Evolutionary conservation across 2,329 filamentous ascomycete genomes (phyloP).

Genomic region (Tolypocladium cylindrosporum): DNA sequence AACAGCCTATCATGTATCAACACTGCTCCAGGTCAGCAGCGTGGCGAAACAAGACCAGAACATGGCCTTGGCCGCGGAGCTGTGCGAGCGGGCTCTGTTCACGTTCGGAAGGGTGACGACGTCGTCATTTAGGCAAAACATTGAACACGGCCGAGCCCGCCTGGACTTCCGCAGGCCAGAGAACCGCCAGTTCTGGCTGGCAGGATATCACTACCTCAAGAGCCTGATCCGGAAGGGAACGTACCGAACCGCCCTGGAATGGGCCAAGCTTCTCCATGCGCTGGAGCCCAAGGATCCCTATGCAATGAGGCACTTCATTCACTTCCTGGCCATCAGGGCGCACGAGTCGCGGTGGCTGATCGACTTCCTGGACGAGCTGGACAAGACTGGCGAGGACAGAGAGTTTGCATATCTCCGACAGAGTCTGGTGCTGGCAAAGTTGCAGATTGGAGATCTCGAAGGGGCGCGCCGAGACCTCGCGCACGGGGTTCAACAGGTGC

Average conservation of each 20-base stretch:
- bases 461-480: constrained; percentile 56
- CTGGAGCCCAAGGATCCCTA: constrained; percentile 75
- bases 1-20: constrained; percentile 78
- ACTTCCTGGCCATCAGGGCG: constrained; percentile 75
- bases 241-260: constrained; percentile 86
- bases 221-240: constrained; percentile 86
- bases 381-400: constrained; percentile 23
- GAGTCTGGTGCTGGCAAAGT: constrained; percentile 65
- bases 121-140: constrained; percentile 66
- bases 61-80: constrained; percentile 72
- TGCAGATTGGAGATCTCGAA: constrained; percentile 56
- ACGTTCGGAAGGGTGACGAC: constrained; percentile 84
- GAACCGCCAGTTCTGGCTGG: constrained; percentile 88
- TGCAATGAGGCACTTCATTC: constrained; percentile 68
- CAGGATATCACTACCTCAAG: constrained; percentile 78
- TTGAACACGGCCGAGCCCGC: constrained; percentile 69
- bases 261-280: constrained; percentile 75
- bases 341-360: constrained; percentile 68
- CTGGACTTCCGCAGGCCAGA: constrained; percentile 74
- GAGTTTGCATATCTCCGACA: constrained; percentile 61
- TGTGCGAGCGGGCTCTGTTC: constrained; percentile 86
- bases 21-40: constrained; percentile 85
- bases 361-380: constrained; percentile 46
- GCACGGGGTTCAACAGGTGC: constrained; percentile 60
- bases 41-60: constrained; percentile 89